These are phyloP conservation scores for Plasmopara muralis DNA, from an alignment of 352 stramenopile genomes.

Conservation along the genomic window DNA sequence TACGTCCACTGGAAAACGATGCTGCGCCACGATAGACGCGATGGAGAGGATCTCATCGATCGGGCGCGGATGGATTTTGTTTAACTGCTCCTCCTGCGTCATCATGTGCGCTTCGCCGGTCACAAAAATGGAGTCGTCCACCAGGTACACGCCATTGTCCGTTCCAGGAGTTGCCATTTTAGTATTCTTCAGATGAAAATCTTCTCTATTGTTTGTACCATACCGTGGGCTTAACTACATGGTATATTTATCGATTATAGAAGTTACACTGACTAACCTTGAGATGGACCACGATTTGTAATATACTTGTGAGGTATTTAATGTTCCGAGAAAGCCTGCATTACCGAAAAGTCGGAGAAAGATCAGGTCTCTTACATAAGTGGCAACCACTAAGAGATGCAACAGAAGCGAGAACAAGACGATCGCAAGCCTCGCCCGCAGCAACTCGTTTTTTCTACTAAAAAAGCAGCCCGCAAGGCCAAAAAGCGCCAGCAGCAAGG, in stretches of 20 bases:
- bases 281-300: no score
- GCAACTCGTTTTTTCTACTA: conserved; percentile 67
- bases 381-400: conserved; percentile 14
- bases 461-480: conserved; percentile 35
- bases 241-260: no score
- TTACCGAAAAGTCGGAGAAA: conserved; percentile 16
- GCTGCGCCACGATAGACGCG: conserved; percentile 31
- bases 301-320: no score
- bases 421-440: conserved; percentile 15
- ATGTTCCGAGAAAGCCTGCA: not conserved
- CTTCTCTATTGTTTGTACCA: no score
- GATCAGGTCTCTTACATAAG: conserved; percentile 7
- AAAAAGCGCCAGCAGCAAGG: conserved; percentile 21
- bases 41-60: conserved; percentile 39
- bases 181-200: no score
- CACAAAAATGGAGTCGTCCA: conserved; percentile 25
- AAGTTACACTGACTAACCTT: no score
- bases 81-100: conserved; percentile 18
- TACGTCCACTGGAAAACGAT: conserved; percentile 30
- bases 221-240: no score
- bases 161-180: conserved; percentile 7
- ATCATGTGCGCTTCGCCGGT: conserved; percentile 12
- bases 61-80: conserved; percentile 11
- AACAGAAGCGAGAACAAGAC: conserved; percentile 23
- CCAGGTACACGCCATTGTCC: conserved; percentile 30